Conservation (phyloP, 768 basidiomycete genomes). For the Panus rudis region DNA sequence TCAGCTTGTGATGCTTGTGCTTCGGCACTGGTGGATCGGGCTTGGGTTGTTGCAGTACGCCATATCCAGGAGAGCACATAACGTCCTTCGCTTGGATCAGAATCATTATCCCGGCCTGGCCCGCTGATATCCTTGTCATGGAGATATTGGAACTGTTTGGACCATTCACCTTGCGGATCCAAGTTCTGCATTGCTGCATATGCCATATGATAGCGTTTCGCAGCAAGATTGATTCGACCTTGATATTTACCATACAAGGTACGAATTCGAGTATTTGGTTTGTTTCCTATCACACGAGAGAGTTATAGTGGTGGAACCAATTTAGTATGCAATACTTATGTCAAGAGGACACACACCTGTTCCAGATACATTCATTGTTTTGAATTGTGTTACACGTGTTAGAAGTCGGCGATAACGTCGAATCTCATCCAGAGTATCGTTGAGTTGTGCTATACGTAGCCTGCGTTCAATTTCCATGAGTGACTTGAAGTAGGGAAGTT, state of each 20-base stretch:
- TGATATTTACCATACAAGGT: constrained; percentile 1
- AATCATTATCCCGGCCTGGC: not conserved
- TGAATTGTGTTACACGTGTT: constrained; percentile 2
- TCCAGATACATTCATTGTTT: constrained; percentile 5
- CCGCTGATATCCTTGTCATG: not conserved
- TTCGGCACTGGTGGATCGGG: too few relatives aligned
- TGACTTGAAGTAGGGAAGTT: too few relatives aligned
- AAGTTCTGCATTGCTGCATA: not conserved
- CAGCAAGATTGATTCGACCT: not conserved
- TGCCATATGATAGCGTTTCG: not conserved
- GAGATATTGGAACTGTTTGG: not conserved
- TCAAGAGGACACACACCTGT: too few relatives aligned
- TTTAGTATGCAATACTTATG: too few relatives aligned
- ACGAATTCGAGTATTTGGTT: not conserved
- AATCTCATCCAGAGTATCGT: constrained; percentile 7
- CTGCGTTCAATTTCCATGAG: constrained; percentile 3
- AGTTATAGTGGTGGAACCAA: constrained; percentile 1
- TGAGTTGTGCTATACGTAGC: constrained; percentile 9
- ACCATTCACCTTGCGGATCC: not conserved
- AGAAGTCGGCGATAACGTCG: constrained; percentile 5
- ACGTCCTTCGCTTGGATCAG: constrained; percentile 6
- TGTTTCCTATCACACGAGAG: not conserved
- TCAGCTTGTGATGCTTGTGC: too few relatives aligned
- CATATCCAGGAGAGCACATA: constrained; percentile 12
- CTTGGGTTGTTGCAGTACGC: not conserved